phyloP scores from a whole-genome alignment of 78 protist species.

The slime mould (Dictyostelium discoideum) region DNA sequence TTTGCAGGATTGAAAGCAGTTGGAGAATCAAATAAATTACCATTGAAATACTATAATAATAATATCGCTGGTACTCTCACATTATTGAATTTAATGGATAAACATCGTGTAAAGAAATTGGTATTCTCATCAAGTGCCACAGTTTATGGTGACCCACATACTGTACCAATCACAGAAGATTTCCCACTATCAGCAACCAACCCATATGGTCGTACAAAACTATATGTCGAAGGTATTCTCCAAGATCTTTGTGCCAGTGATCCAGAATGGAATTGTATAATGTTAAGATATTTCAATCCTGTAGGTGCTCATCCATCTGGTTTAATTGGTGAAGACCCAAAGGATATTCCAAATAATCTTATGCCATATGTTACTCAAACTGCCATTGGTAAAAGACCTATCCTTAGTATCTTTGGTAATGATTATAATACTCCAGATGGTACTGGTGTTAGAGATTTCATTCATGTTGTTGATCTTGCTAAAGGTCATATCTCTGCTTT shows the following conservation, averaged over 20 bases:
- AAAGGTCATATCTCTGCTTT: constrained; percentile 95
- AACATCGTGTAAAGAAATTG: constrained; percentile 73
- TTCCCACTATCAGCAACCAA: constrained; percentile 88
- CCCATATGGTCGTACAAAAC: constrained; percentile 99
- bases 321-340: constrained; percentile 98
- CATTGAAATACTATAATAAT: constrained; percentile 95
- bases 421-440: constrained; percentile 98
- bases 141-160: constrained; percentile 94
- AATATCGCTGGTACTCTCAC: constrained; percentile 93
- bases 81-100: constrained; percentile 90
- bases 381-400: constrained; percentile 92
- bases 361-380: constrained; percentile 97
- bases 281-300: constrained; percentile 99
- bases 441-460: constrained; percentile 99
- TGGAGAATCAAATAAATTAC: constrained; percentile 93
- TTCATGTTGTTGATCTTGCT: constrained; percentile 98
- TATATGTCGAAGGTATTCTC: constrained; percentile 94
- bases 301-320: constrained; percentile 98
- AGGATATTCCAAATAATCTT: constrained; percentile 95
- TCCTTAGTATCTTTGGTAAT: constrained; percentile 94
- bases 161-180: constrained; percentile 89
- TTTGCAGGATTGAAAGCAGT: constrained; percentile 97
- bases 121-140: constrained; percentile 99
- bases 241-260: constrained; percentile 66
- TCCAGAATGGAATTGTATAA: constrained; percentile 72